These are phyloP conservation scores for Moricandia moricandioides DNA, from an alignment of 345 rosid genomes.

Conservation along the genomic window DNA sequence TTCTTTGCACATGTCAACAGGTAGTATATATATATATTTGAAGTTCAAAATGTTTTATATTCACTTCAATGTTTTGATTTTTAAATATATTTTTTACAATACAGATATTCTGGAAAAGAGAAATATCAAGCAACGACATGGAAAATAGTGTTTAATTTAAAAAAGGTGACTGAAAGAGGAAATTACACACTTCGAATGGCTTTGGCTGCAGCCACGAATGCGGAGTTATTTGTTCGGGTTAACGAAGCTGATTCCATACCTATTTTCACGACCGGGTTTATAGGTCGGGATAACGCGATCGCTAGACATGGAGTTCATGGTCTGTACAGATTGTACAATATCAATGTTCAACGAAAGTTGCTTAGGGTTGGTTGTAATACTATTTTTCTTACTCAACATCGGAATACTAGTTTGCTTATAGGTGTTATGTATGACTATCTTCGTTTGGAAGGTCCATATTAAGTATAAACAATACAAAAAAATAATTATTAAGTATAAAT, in stretches of 20 bases:
- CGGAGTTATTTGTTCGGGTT: constrained; percentile 43
- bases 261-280: constrained; percentile 22
- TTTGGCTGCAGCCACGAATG: constrained; percentile 57
- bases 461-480: background rate
- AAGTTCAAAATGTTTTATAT: background rate
- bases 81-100: background rate
- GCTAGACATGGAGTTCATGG: constrained; percentile 43
- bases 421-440: constrained; percentile 86
- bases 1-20: constrained; percentile 78
- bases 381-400: constrained; percentile 61
- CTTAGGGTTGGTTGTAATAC: constrained; percentile 48
- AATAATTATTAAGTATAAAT: background rate
- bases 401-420: constrained; percentile 27
- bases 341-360: constrained; percentile 36
- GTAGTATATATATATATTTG: constrained; percentile 25
- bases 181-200: constrained; percentile 67
- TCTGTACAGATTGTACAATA: constrained; percentile 48
- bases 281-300: constrained; percentile 37
- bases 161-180: constrained; percentile 28
- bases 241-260: constrained; percentile 12
- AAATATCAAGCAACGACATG: constrained; percentile 57
- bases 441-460: constrained; percentile 64
- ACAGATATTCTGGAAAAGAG: constrained; percentile 43
- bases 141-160: constrained; percentile 54
- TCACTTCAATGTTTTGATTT: background rate